Evolutionary conservation across 495 filamentous ascomycete species (phyloP).

Genomic region (Elasticomyces elasticus): DNA sequence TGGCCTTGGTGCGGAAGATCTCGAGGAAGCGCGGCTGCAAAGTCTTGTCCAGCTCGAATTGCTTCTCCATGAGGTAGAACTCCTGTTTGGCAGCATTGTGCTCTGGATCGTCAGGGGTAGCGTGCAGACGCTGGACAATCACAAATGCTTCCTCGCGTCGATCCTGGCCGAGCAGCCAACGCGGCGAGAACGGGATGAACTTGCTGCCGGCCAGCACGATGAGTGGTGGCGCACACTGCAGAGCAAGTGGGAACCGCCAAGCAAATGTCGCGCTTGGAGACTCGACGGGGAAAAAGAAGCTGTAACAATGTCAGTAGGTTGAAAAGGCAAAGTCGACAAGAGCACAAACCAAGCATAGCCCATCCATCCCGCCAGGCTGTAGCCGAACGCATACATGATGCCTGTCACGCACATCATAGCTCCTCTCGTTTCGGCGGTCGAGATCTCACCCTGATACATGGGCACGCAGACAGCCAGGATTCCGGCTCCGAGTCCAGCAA

Average conservation of each 20-base stretch:
- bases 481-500: conserved; percentile 41
- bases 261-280: conserved; percentile 24
- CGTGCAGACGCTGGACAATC: conserved; percentile 10
- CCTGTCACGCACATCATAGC: conserved; percentile 32
- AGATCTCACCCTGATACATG: conserved; percentile 38
- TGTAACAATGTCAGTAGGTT: no score
- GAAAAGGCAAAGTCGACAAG: no score
- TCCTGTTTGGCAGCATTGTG: conserved; percentile 5
- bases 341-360: conserved; percentile 5
- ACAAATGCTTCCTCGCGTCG: conserved; percentile 12
- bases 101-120: not conserved
- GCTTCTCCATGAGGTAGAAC: conserved; percentile 19
- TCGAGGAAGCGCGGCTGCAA: conserved; percentile 25
- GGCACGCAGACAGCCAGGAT: conserved; percentile 39
- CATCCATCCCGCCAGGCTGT: conserved; percentile 10
- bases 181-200: conserved; percentile 38
- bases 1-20: conserved; percentile 35
- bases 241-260: conserved; percentile 39
- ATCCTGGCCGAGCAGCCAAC: conserved; percentile 39
- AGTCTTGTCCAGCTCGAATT: conserved; percentile 14
- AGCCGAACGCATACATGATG: conserved; percentile 24
- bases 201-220: conserved; percentile 34
- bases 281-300: conserved; percentile 19
- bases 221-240: conserved; percentile 36
- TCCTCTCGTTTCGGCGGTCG: conserved; percentile 32